Evolutionary conservation across 148 eudicot species (phyloP).

Genomic region (Chenopodium berlandieri): DNA sequence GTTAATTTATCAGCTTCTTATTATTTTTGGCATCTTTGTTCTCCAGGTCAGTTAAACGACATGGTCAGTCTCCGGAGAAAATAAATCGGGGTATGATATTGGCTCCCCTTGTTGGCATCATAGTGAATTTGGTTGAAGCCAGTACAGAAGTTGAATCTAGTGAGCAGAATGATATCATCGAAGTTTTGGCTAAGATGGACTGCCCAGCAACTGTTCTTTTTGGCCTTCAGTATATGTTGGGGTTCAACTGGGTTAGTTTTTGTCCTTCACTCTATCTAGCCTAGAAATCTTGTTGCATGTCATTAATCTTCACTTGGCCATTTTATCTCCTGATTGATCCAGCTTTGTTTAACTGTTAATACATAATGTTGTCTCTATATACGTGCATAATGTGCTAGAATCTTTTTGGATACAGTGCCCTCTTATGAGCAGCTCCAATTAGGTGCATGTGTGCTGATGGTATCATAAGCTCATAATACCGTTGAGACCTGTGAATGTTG

Average conservation of each 20-base stretch:
- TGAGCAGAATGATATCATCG: slow-evolving; percentile 65
- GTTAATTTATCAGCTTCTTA: not conserved
- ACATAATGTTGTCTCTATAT: not conserved
- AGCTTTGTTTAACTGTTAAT: not conserved
- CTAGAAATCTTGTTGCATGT: not conserved
- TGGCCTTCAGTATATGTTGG: slow-evolving; percentile 71
- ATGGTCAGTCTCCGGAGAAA: slow-evolving; percentile 72
- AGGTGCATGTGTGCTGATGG: not conserved
- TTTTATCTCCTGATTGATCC: not conserved
- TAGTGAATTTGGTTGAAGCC: slow-evolving; percentile 77
- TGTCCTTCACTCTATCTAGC: slow-evolving; percentile 11
- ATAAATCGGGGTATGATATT: slow-evolving; percentile 79
- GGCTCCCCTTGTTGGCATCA: slow-evolving; percentile 91
- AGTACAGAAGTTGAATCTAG: slow-evolving; percentile 35
- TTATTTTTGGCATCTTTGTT: not conserved
- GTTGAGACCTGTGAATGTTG: not conserved
- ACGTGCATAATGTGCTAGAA: not conserved
- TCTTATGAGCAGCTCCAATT: not conserved
- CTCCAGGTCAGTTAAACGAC: slow-evolving; percentile 67
- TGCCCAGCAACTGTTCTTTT: slow-evolving; percentile 69
- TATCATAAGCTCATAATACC: not conserved
- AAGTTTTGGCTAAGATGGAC: slow-evolving; percentile 82
- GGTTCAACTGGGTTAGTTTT: slow-evolving; percentile 72
- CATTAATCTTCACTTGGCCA: not conserved
- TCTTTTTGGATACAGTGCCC: not conserved